Percentiles rank a stretch among this genome's conserved stretches.
Conservation (phyloP, 1,284 basidiomycete genomes). For the Porodaedalea pini region DNA sequence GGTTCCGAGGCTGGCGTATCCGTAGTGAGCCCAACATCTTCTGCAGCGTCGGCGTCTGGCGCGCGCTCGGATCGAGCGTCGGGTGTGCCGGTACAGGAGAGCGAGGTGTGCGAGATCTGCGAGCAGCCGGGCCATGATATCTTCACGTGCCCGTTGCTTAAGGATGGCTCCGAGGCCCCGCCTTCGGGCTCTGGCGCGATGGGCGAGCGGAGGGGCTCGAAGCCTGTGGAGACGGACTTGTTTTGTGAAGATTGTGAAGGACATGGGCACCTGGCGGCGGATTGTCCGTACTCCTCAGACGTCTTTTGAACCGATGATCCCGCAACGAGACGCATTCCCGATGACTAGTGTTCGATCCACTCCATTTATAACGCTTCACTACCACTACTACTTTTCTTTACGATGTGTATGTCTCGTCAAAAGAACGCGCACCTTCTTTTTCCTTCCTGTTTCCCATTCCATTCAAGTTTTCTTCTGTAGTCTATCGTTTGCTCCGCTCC, state of each 20-base stretch:
- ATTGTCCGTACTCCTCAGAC: slow-evolving; percentile 77
- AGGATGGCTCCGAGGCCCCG: slow-evolving; percentile 32
- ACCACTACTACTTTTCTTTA: no score
- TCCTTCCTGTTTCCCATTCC: no score
- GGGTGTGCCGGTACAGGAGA: slow-evolving; percentile 19
- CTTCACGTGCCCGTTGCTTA: slow-evolving; percentile 68
- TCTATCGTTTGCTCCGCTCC: no score
- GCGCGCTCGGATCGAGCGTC: slow-evolving; percentile 25
- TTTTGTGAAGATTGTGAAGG: slow-evolving; percentile 79
- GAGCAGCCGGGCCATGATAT: slow-evolving; percentile 80
- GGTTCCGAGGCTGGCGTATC: slow-evolving; percentile 24
- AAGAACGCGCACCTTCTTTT: no score
- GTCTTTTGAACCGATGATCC: slow-evolving; percentile 69
- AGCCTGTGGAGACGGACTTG: slow-evolving; percentile 32
- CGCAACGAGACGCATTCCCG: no score
- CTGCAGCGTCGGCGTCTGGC: no score
- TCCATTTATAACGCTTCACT: no score
- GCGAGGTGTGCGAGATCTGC: slow-evolving; percentile 76
- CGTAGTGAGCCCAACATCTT: slow-evolving; percentile 28
- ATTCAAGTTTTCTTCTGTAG: no score
- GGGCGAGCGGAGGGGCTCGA: slow-evolving; percentile 10
- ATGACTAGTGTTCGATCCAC: no score
- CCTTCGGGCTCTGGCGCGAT: neutral
- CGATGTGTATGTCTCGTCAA: no score
- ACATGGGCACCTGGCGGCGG: slow-evolving; percentile 61